Conservation (phyloP, 192 early-diverging fungal species). For the Podila verticillata region DNA sequence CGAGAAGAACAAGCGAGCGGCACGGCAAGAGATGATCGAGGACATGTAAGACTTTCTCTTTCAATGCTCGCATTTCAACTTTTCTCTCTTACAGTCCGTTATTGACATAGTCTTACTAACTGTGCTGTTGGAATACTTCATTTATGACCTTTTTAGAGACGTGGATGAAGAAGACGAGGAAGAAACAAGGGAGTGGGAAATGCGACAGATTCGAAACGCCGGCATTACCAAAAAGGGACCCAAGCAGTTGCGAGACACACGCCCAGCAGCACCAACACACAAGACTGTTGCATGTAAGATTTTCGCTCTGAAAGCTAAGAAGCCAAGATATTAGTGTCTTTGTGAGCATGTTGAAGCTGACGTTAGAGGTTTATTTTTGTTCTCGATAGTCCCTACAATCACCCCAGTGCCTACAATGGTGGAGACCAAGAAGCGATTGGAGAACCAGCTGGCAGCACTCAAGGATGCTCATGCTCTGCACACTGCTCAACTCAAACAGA, state of each 20-base stretch:
- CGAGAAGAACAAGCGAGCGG: constrained; percentile 44
- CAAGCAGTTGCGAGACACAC: constrained; percentile 22
- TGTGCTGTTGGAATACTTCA: too few relatives aligned
- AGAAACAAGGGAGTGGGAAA: constrained; percentile 65
- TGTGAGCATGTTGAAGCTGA: too few relatives aligned
- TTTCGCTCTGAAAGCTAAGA: neutral
- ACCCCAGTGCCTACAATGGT: constrained; percentile 51
- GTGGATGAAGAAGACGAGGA: constrained; percentile 58
- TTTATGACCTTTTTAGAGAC: constrained; percentile 28
- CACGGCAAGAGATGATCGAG: constrained; percentile 60
- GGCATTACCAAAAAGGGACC: constrained; percentile 46
- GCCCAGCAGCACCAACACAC: constrained; percentile 16
- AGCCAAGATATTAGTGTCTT: too few relatives aligned
- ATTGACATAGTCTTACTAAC: neutral
- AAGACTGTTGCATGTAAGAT: constrained; percentile 25
- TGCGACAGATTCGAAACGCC: constrained; percentile 63
- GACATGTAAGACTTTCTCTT: constrained; percentile 51
- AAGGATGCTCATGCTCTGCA: constrained; percentile 39
- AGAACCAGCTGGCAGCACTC: constrained; percentile 34
- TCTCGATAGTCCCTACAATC: constrained; percentile 53
- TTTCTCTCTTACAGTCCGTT: neutral
- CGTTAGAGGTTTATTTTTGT: neutral
- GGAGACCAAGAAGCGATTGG: constrained; percentile 44
- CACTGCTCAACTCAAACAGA: constrained; percentile 49
- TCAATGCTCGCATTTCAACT: too few relatives aligned